Percentiles rank a stretch among this genome's conserved stretches.
Evolutionary conservation across 192 early-diverging fungal species (phyloP).

Genomic region (Globomyces pollinis-pini): DNA sequence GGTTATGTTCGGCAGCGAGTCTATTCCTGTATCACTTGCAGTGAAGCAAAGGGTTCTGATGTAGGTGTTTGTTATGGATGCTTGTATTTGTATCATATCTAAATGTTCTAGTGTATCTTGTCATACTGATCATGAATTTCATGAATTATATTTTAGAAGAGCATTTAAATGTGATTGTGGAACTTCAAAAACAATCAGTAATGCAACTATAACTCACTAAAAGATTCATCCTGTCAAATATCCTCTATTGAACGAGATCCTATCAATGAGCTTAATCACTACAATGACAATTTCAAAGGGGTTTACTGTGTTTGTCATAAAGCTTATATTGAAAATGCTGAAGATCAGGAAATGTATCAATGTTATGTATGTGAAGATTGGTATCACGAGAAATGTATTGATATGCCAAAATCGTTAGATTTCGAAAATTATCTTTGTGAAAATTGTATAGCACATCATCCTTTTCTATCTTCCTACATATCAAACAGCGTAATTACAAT

Average conservation of each 20-base stretch:
- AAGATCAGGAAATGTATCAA: constrained; percentile 73
- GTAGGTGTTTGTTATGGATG: constrained; percentile 28
- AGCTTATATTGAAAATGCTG: constrained; percentile 64
- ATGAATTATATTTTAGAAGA: constrained; percentile 80
- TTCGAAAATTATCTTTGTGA: background rate
- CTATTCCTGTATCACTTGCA: constrained; percentile 77
- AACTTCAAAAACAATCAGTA: constrained; percentile 19
- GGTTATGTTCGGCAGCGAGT: constrained; percentile 52
- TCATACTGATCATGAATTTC: constrained; percentile 63
- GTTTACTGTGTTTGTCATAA: constrained; percentile 79
- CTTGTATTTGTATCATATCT: too few species aligned
- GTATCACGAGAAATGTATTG: constrained; percentile 61
- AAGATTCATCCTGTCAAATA: constrained; percentile 6
- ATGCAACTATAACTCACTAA: background rate
- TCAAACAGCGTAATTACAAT: background rate
- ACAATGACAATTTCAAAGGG: constrained; percentile 79
- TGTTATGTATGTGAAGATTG: constrained; percentile 84
- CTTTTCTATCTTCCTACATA: background rate
- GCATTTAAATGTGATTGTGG: constrained; percentile 87
- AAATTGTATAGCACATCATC: background rate
- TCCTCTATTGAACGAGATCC: constrained; percentile 9
- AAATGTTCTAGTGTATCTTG: too few species aligned
- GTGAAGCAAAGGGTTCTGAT: constrained; percentile 11
- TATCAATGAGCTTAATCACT: constrained; percentile 62
- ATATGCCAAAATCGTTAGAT: background rate